Conservation (phyloP, 1,284 basidiomycete species). For the Porodaedalea pini region DNA sequence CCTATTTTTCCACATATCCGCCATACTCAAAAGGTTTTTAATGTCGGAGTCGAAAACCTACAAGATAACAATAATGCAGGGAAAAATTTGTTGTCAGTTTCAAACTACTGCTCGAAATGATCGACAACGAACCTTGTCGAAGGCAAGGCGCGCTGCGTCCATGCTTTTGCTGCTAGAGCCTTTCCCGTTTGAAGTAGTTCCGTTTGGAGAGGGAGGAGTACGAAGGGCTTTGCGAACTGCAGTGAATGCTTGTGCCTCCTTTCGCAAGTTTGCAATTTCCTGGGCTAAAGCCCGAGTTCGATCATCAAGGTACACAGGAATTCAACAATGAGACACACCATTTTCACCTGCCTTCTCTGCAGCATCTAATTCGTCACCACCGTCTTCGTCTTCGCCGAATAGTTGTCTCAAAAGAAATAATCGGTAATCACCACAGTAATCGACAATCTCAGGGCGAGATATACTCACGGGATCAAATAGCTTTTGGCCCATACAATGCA, state of each 20-base stretch:
- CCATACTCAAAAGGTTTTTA: conserved; percentile 85
- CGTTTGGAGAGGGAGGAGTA: conserved; percentile 26
- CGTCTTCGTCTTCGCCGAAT: conserved; percentile 88
- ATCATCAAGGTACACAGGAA: background rate
- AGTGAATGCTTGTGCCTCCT: conserved; percentile 87
- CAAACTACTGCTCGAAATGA: background rate
- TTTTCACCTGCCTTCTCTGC: conserved; percentile 88
- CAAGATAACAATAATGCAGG: background rate
- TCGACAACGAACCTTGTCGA: conserved; percentile 68
- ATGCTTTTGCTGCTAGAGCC: conserved; percentile 30
- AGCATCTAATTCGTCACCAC: conserved; percentile 74
- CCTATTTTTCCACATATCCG: conserved; percentile 96
- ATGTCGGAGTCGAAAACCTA: conserved; percentile 93
- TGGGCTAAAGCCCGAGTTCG: conserved; percentile 50
- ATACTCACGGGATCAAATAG: conserved; percentile 88
- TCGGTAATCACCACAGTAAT: background rate
- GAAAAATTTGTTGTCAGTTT: background rate
- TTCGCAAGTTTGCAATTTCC: conserved; percentile 87
- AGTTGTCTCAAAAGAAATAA: conserved; percentile 61
- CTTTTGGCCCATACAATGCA: conserved; percentile 99
- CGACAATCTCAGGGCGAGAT: background rate
- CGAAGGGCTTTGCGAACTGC: conserved; percentile 68
- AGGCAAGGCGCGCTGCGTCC: conserved; percentile 69
- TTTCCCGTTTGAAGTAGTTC: conserved; percentile 7
- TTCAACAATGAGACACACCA: conserved; percentile 40